Percentiles rank a stretch among this genome's conserved stretches.
Evolutionary conservation across 2,329 filamentous ascomycete species (phyloP).

Genomic region (Cladobotryum mycophilum): DNA sequence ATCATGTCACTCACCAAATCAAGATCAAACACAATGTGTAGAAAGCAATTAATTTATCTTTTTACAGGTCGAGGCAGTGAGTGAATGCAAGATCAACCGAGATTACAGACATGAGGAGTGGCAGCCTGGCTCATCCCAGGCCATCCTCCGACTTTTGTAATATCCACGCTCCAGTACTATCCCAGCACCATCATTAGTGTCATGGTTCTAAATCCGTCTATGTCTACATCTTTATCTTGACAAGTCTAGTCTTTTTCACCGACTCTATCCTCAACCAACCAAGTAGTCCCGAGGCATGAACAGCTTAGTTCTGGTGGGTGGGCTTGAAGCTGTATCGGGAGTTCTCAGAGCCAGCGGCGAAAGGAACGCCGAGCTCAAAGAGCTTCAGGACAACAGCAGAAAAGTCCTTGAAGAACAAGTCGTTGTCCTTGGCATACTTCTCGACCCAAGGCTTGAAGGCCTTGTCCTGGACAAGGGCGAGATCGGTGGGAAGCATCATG

Average conservation of each 20-base stretch:
- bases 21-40: too few species aligned
- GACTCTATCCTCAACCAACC: neutral
- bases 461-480: constrained; percentile 84
- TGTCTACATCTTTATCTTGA: constrained; percentile 5
- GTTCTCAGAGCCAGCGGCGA: constrained; percentile 56
- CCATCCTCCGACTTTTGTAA: too few species aligned
- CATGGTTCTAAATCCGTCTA: neutral
- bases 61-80: too few species aligned
- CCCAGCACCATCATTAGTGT: neutral
- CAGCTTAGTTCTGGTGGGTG: constrained; percentile 26
- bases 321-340: constrained; percentile 59
- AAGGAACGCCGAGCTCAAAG: constrained; percentile 92
- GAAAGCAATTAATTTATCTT: too few species aligned
- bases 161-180: neutral
- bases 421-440: constrained; percentile 86
- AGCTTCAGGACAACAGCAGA: constrained; percentile 70
- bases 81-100: too few species aligned
- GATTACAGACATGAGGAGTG: too few species aligned
- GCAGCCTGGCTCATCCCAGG: too few species aligned
- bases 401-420: constrained; percentile 92
- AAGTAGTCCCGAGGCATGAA: neutral
- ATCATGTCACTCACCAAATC: too few species aligned
- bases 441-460: constrained; percentile 73
- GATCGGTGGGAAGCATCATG: constrained; percentile 97
- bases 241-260: constrained; percentile 5